A percentile compares a stretch with the other conserved stretches of the same genome.
phyloP scores from a whole-genome alignment of 345 rosid genomes.

The Salix dunnii region DNA sequence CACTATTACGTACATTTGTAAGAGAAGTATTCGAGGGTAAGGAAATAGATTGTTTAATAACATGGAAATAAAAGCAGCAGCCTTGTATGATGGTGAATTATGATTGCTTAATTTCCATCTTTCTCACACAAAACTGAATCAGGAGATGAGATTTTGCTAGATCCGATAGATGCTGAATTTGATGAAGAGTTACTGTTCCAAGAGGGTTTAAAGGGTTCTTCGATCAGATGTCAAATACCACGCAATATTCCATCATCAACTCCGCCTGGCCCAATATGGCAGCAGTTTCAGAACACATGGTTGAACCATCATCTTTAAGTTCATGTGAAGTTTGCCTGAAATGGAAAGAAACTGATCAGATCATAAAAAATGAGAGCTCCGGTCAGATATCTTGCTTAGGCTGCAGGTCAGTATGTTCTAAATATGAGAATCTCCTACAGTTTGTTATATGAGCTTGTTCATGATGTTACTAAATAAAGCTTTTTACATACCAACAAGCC shows the following conservation, averaged over 20 bases:
- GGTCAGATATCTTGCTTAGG: neutral
- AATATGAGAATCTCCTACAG: neutral
- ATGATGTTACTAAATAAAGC: neutral
- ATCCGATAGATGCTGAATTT: neutral
- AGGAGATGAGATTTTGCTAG: neutral
- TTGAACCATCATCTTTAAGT: neutral
- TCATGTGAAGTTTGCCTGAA: neutral
- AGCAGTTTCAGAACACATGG: neutral
- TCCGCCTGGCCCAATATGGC: neutral
- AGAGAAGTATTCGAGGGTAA: neutral
- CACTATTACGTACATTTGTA: neutral
- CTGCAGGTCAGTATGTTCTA: neutral
- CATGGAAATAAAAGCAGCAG: neutral
- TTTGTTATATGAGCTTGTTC: neutral
- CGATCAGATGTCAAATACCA: neutral
- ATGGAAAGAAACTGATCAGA: neutral
- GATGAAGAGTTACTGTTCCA: slow-evolving; percentile 11
- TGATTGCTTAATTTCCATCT: neutral
- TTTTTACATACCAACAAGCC: neutral
- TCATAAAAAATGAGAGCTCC: neutral
- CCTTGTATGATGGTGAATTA: neutral
- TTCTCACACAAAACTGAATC: neutral
- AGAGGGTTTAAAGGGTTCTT: slow-evolving; percentile 1
- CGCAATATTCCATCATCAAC: neutral
- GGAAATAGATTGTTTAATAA: neutral